Evolutionary conservation across 345 rosid genomes (phyloP).

Genomic region (Eucalyptus coolabah): DNA sequence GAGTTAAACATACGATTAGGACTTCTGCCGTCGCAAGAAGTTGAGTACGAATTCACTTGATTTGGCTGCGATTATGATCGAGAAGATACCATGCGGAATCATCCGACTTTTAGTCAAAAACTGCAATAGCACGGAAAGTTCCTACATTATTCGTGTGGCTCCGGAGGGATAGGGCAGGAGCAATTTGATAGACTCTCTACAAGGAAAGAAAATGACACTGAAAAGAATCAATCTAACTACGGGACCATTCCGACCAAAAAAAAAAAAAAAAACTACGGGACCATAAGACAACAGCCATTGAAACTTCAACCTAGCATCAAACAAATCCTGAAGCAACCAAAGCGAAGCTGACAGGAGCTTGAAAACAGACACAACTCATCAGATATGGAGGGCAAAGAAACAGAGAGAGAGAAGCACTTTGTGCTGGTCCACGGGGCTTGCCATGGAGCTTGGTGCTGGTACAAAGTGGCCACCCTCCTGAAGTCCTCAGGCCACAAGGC

Average conservation of each 20-base stretch:
- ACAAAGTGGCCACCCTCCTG: conserved; percentile 16
- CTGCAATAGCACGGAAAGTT: neutral
- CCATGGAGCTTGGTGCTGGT: conserved; percentile 38
- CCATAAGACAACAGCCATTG: neutral
- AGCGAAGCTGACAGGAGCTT: neutral
- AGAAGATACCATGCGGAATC: neutral
- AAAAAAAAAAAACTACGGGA: neutral
- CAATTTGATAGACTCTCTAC: neutral
- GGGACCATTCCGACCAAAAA: too few relatives aligned
- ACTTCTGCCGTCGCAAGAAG: neutral
- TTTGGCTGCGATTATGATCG: neutral
- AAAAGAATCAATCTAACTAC: neutral
- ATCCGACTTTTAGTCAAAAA: neutral
- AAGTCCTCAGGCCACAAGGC: conserved; percentile 16
- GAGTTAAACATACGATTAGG: neutral
- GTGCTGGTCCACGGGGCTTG: conserved; percentile 32
- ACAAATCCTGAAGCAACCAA: neutral
- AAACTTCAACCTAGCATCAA: neutral
- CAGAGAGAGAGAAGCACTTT: conserved; percentile 4
- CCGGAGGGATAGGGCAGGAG: neutral
- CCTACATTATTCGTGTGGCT: neutral
- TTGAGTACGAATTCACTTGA: neutral
- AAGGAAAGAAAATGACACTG: neutral
- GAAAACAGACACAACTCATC: neutral
- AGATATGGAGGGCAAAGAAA: neutral